These are phyloP conservation scores for Ganoderma lucidum DNA, from an alignment of 1,284 basidiomycete species.

Conservation along the genomic window DNA sequence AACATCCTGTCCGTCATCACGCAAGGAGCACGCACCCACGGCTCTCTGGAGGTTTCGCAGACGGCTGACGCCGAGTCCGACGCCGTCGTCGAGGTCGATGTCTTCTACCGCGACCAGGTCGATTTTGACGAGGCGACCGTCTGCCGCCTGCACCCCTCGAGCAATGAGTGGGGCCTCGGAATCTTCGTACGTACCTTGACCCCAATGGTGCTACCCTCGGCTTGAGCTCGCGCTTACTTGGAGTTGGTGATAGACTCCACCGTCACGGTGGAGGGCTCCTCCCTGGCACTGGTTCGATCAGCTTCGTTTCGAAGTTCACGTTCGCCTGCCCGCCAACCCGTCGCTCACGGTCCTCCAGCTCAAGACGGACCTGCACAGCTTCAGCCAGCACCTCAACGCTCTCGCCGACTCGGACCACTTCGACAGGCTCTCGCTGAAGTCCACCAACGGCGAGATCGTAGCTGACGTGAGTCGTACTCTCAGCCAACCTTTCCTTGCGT, in stretches of 20 bases:
- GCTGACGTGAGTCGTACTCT: slow-evolving; percentile 25
- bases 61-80: slow-evolving; percentile 20
- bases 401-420: slow-evolving; percentile 31
- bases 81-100: slow-evolving; percentile 35
- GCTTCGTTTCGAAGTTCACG: slow-evolving; percentile 32
- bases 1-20: slow-evolving; percentile 38
- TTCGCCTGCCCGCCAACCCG: slow-evolving; percentile 32
- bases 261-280: slow-evolving; percentile 7
- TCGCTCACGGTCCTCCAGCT: slow-evolving; percentile 31
- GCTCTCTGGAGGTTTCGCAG: slow-evolving; percentile 35
- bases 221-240: not conserved
- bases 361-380: slow-evolving; percentile 35
- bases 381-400: slow-evolving; percentile 34
- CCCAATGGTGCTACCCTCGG: not conserved
- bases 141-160: slow-evolving; percentile 34
- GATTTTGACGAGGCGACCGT: slow-evolving; percentile 32
- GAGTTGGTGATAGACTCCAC: slow-evolving; percentile 27
- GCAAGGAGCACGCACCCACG: slow-evolving; percentile 37
- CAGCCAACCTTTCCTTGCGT: no score
- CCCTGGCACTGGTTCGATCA: slow-evolving; percentile 12
- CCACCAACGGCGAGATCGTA: slow-evolving; percentile 30
- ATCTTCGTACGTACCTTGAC: slow-evolving; percentile 38
- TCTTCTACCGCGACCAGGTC: slow-evolving; percentile 28
- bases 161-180: slow-evolving; percentile 37
- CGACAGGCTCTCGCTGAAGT: slow-evolving; percentile 23